Conservation (phyloP, 352 stramenopile species). For the Phytophthora tentaculata region DNA sequence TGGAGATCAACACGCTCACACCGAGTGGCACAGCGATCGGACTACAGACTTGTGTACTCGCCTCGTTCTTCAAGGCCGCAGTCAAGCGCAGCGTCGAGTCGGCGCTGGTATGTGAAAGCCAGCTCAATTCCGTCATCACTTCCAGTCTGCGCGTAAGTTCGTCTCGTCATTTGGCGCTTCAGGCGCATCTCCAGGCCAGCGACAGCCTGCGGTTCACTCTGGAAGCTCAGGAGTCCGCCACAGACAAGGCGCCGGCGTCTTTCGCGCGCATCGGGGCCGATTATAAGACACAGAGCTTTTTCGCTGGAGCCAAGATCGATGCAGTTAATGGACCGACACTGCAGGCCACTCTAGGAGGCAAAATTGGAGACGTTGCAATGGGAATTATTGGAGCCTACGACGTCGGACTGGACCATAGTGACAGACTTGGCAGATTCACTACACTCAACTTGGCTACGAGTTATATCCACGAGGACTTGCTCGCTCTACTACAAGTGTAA, state of each 20-base stretch:
- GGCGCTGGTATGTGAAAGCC: slow-evolving; percentile 67
- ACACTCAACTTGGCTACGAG: slow-evolving; percentile 65
- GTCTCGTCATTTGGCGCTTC: slow-evolving; percentile 67
- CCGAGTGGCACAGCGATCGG: slow-evolving; percentile 58
- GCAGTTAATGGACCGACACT: slow-evolving; percentile 81
- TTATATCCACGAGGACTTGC: slow-evolving; percentile 69
- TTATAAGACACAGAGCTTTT: slow-evolving; percentile 51
- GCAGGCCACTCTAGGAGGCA: slow-evolving; percentile 59
- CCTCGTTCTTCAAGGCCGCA: slow-evolving; percentile 75
- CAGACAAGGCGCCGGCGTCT: slow-evolving; percentile 67
- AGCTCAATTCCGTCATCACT: slow-evolving; percentile 72
- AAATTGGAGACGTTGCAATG: slow-evolving; percentile 49
- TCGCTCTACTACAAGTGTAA: slow-evolving; percentile 78
- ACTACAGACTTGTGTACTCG: slow-evolving; percentile 61
- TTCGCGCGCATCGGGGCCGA: slow-evolving; percentile 79
- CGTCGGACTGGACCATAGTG: slow-evolving; percentile 80
- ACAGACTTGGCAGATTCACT: slow-evolving; percentile 69
- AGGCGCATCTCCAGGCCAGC: slow-evolving; percentile 70
- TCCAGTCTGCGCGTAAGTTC: slow-evolving; percentile 72
- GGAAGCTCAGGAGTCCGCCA: slow-evolving; percentile 73
- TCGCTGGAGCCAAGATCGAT: slow-evolving; percentile 77
- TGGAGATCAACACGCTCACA: slow-evolving; percentile 60
- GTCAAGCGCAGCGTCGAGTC: slow-evolving; percentile 71
- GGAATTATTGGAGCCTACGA: slow-evolving; percentile 75
- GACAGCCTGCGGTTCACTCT: slow-evolving; percentile 68